Percentiles rank a stretch among this genome's conserved stretches.
Evolutionary conservation across 352 stramenopile species (phyloP).

Genomic region (Paralagenidium karlingii): DNA sequence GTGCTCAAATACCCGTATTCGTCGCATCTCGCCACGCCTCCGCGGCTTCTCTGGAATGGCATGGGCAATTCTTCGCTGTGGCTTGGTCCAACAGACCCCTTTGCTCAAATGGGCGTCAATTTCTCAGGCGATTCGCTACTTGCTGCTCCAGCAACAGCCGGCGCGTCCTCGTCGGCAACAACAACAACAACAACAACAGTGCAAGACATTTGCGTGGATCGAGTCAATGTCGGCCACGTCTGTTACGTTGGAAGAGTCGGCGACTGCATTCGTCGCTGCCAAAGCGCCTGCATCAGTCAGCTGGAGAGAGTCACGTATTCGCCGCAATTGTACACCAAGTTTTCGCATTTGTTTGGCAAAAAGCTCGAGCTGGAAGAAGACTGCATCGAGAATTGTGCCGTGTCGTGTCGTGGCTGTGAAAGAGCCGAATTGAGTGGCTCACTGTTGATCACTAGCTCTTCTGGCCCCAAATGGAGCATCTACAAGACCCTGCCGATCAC

Average conservation of each 20-base stretch:
- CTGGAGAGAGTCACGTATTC: constrained; percentile 29
- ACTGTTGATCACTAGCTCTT: constrained; percentile 12
- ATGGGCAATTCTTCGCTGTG: constrained; percentile 24
- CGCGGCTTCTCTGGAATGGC: constrained; percentile 51
- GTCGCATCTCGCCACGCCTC: constrained; percentile 14
- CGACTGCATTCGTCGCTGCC: constrained; percentile 44
- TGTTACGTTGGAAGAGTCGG: constrained; percentile 36
- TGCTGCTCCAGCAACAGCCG: constrained; percentile 4
- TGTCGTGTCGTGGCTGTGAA: constrained; percentile 55
- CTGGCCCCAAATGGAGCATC: constrained; percentile 25
- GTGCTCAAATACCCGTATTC: constrained; percentile 32
- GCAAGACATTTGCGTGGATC: constrained; percentile 39
- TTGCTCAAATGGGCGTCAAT: constrained; percentile 42
- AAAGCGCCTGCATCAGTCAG: constrained; percentile 27
- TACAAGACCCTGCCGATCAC: constrained; percentile 12
- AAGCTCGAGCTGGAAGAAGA: constrained; percentile 53
- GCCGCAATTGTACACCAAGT: constrained; percentile 23
- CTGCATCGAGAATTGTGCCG: constrained; percentile 45
- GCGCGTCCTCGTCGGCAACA: too few species aligned
- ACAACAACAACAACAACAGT: constrained; percentile 3
- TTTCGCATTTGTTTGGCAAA: constrained; percentile 59
- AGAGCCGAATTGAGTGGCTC: constrained; percentile 36
- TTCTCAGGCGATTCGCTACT: constrained; percentile 25
- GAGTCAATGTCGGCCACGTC: constrained; percentile 33
- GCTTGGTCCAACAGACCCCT: constrained; percentile 40